Conservation (phyloP, 2,329 filamentous ascomycete species). For the Neofusicoccum cordaticola region DNA sequence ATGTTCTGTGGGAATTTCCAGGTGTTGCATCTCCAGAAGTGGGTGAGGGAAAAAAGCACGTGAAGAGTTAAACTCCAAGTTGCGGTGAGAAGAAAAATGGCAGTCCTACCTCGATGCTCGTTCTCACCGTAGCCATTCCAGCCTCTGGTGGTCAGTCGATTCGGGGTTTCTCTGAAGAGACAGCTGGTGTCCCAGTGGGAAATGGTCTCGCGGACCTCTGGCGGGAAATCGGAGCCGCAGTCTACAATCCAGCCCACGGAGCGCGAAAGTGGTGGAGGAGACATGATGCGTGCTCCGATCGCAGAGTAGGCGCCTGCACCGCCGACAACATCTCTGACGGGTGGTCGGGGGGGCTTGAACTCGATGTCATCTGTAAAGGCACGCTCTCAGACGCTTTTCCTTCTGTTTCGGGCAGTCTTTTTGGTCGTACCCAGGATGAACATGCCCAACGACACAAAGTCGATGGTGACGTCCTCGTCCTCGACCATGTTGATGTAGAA, state of each 20-base stretch:
- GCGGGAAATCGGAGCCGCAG: constrained; percentile 81
- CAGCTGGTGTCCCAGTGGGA: constrained; percentile 73
- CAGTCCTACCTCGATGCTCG: constrained; percentile 55
- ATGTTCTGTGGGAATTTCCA: background rate
- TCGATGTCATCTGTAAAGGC: constrained; percentile 77
- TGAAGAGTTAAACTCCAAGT: background rate
- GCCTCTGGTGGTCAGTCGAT: constrained; percentile 77
- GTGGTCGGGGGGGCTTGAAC: constrained; percentile 66
- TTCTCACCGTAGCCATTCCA: constrained; percentile 85
- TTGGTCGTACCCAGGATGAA: constrained; percentile 58
- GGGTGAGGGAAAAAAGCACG: background rate
- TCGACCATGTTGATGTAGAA: constrained; percentile 17
- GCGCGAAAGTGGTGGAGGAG: constrained; percentile 61
- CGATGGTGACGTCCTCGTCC: constrained; percentile 33
- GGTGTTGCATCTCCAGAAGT: background rate
- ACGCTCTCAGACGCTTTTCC: constrained; percentile 9
- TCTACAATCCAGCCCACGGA: constrained; percentile 89
- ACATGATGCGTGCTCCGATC: constrained; percentile 84
- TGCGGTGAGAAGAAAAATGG: constrained; percentile 8
- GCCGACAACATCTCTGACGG: constrained; percentile 75
- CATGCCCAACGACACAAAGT: constrained; percentile 62
- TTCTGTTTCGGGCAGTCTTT: background rate
- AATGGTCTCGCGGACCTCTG: constrained; percentile 61
- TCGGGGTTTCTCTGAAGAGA: constrained; percentile 62
- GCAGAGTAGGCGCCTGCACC: constrained; percentile 86